Base-by-base conservation (phyloP, 805 yeast species). In the Starmerella khaoyaiensis region DNA sequence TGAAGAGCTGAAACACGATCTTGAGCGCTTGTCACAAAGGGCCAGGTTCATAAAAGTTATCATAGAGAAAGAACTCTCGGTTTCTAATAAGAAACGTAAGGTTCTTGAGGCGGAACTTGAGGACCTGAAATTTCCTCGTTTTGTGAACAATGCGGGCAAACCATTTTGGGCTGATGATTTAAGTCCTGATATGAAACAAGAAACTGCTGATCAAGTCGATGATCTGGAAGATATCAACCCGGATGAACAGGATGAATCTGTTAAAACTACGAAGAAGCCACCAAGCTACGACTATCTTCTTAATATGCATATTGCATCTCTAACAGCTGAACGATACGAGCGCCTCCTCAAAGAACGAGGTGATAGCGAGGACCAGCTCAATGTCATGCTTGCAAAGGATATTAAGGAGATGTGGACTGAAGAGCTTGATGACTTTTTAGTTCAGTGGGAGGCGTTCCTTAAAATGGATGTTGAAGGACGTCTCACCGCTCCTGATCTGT, bases 251-350 rank as follows among this genome's bases (percentile, higher is more conserved):
- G 59, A 57, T 24, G 40, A 28, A 5, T 22, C 28, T 3, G 56
- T 56, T 35, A 28, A 34, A 24, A 27, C 24, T 10, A 25, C 25
- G 27, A 53, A 52, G 29, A 68, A 65, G 34, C 77, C 74, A 18
- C 60, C 71, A 12, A 66, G 76, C 5, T 87, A 74, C 58, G 97
- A 90, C 52, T 90, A 90, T 50, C 65, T 90, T 45, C 65, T 90
- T 36, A 93, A 90, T 37, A 80, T 90, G 94, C 72, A 84, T 24
- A 76, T 90, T 46, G 83, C 95, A 90, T 79, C 95, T 26, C 71
- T 90, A 54, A 87, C 98, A 0, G 69, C 68, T 41, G 98, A 90
- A 60, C 71, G 90, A 50, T 90, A 86, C 54, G 86, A 82, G 51
- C 76, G 71, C 48, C 63, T 90, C 47, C 62, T 84, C 50, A 67